Base-by-base conservation (phyloP, 805 yeast genomes). In the Kurtzmaniella cleridarum region DNA sequence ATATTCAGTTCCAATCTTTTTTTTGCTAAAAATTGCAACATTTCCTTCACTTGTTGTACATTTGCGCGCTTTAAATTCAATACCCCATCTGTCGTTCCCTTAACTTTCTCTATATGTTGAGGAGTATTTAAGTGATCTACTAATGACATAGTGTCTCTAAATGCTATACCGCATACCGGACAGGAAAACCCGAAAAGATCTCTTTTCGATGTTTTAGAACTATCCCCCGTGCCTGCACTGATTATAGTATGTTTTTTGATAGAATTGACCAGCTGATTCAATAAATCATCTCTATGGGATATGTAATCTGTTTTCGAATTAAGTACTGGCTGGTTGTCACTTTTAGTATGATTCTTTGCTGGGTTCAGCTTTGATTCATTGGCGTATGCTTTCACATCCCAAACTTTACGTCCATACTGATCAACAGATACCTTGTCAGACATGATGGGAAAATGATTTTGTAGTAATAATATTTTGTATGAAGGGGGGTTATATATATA, bases 61-160 rank as follows among this genome's bases (percentile, higher is more conserved):
- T 62, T 52, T 2, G 73, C 72, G 28, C 64, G 52, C 24, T 58
- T 54, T 10, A 66, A 51, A 15, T 43, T 44, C 10, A 47, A n/a
- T 18, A 36, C 40, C 27, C 37, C 44, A 11, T 54, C 34, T 12
- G 26, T 30, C 3, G 23, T 7, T 13, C 30, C 32, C 20, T 36
- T 39, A 3, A 72, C 68, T 41, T 66, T 70, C 3, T 62, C 55
- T 30, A 72, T 52, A 59, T 84, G 98, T 43, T 74, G 81, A 27
- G 79, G 79, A 28, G 88, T 78, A 53, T 86, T 88, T 53, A 87
- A 65, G 62, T 93, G 98, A 54, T 90, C 95, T 3, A 87, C 71
- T 55, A 80, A 79, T 44, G 88, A 84, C 48, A 88, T 62, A 41
- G 84, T 83, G 55, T 93, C 97, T 53, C 88, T 80, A 62, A 78